These are phyloP conservation scores for Fragaria iinumae DNA, from an alignment of 306 rosid genomes.

Conservation along the genomic window DNA sequence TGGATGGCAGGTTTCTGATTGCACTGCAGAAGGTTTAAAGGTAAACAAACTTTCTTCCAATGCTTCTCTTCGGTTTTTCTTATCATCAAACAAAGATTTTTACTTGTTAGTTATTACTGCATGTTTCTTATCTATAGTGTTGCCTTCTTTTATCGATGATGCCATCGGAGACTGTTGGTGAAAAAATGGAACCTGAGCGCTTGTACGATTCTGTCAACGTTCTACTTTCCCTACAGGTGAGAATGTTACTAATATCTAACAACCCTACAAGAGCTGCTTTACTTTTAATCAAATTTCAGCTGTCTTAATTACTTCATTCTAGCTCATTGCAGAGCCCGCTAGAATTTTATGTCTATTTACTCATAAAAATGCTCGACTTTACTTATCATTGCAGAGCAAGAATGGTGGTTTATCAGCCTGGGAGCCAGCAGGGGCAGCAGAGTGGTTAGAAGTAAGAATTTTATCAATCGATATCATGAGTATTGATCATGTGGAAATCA, in stretches of 20 bases:
- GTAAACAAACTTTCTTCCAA: slow-evolving; percentile 20
- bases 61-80: neutral
- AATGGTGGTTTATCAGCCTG: slow-evolving; percentile 68
- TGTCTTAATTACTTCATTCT: neutral
- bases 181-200: slow-evolving; percentile 50
- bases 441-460: slow-evolving; percentile 65
- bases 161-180: slow-evolving; percentile 58
- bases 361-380: neutral
- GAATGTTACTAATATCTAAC: neutral
- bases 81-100: neutral
- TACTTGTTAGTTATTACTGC: neutral
- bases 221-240: slow-evolving; percentile 57
- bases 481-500: neutral
- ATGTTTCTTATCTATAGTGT: slow-evolving; percentile 34
- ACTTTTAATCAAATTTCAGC: neutral
- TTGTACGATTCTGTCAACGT: slow-evolving; percentile 55
- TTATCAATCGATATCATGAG: neutral
- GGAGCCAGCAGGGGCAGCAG: slow-evolving; percentile 61
- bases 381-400: slow-evolving; percentile 42
- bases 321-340: neutral
- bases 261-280: neutral
- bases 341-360: no score
- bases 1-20: slow-evolving; percentile 80
- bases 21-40: slow-evolving; percentile 77
- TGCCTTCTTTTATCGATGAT: slow-evolving; percentile 61